These are phyloP conservation scores for Stereocaulon alpinum DNA, from an alignment of 495 filamentous ascomycete species.

Conservation along the genomic window DNA sequence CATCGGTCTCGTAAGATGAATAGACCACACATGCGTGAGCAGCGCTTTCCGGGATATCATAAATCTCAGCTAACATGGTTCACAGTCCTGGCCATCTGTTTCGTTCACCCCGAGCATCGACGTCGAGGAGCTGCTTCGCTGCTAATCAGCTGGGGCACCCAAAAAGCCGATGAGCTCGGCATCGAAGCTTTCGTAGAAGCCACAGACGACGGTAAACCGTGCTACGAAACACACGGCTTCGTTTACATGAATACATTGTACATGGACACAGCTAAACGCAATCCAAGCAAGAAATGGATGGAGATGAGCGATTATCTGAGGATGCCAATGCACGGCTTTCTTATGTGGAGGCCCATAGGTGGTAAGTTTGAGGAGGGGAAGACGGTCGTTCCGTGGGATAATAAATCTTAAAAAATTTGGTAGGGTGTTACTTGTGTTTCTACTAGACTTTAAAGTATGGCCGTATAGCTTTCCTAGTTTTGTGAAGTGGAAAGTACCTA, in stretches of 20 bases:
- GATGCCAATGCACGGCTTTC: constrained; percentile 18
- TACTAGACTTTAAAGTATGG: not conserved
- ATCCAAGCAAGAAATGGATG: constrained; percentile 18
- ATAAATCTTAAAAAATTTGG: constrained; percentile 11
- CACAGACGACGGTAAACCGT: constrained; percentile 30
- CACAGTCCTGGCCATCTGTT: constrained; percentile 26
- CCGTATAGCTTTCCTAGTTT: not conserved
- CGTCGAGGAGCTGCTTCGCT: constrained; percentile 29
- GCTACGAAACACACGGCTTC: constrained; percentile 34
- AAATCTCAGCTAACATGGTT: not conserved
- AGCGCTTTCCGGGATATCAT: not conserved
- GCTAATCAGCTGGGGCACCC: constrained; percentile 34
- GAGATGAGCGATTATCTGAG: constrained; percentile 13
- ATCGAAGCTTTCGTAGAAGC: constrained; percentile 35
- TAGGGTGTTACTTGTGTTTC: not conserved
- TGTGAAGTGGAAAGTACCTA: not conserved
- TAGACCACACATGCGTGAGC: constrained; percentile 27
- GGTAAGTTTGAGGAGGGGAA: constrained; percentile 18
- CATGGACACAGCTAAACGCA: constrained; percentile 18
- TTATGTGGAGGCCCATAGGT: constrained; percentile 18
- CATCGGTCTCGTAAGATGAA: constrained; percentile 21
- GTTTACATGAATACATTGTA: constrained; percentile 16
- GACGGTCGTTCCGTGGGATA: constrained; percentile 18
- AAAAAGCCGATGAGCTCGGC: constrained; percentile 28
- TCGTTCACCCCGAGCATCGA: constrained; percentile 30